Conservation (phyloP, 78 protist genomes). For the Dictyostelium purpureum region DNA sequence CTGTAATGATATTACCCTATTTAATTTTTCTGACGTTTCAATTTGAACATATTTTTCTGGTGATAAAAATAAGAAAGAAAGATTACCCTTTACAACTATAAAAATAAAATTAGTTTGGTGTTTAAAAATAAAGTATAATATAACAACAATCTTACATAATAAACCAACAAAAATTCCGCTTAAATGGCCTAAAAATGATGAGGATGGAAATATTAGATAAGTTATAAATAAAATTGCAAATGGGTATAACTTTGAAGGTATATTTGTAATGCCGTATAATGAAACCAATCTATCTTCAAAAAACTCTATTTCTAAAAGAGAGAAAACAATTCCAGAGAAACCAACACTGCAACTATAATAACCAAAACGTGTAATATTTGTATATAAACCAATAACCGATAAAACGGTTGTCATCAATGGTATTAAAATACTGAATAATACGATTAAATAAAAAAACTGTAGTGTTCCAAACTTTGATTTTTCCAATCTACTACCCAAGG, state of each 20-base stretch:
- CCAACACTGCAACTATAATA: slow-evolving; percentile 13
- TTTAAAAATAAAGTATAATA: not conserved
- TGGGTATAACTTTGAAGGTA: slow-evolving; percentile 45
- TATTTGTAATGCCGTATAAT: not conserved
- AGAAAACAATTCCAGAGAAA: slow-evolving; percentile 51
- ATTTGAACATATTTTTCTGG: not conserved
- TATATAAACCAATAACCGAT: not conserved
- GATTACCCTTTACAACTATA: not conserved
- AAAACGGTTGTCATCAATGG: not conserved
- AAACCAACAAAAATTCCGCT: slow-evolving; percentile 44
- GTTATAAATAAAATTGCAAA: not conserved
- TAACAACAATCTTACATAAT: slow-evolving; percentile 8
- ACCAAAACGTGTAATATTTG: not conserved
- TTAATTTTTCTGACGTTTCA: not conserved
- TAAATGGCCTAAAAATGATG: slow-evolving; percentile 45
- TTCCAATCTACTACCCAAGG: not conserved
- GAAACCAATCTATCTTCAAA: not conserved
- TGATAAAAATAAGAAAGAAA: slow-evolving; percentile 14
- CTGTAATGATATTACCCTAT: not conserved
- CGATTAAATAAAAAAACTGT: slow-evolving; percentile 1
- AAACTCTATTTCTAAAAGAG: slow-evolving; percentile 25
- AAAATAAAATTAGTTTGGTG: not conserved
- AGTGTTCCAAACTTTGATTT: slow-evolving; percentile 30
- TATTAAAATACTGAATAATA: slow-evolving; percentile 12
- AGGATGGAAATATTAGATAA: not conserved